Conservation (phyloP, 345 rosid genomes). For the Trapa incisa region DNA sequence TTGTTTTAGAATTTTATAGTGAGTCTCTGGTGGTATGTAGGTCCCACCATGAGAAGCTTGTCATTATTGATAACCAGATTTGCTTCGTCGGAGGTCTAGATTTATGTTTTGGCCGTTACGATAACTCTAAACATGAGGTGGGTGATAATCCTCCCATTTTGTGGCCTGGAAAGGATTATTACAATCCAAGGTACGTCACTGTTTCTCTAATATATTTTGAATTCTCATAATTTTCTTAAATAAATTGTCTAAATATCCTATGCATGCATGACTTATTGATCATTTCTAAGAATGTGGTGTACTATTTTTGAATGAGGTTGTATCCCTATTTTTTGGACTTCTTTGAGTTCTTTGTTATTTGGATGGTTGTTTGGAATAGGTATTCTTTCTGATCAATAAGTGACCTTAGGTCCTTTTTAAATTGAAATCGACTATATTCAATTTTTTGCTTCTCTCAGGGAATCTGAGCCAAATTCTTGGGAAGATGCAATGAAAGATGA, state of each 20-base stretch:
- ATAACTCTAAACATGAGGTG: conserved; percentile 71
- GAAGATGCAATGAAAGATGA: conserved; percentile 96
- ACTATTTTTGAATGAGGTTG: neutral
- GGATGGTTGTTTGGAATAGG: neutral
- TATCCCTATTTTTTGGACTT: neutral
- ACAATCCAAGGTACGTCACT: conserved; percentile 74
- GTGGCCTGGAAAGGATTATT: conserved; percentile 99
- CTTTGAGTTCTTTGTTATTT: neutral
- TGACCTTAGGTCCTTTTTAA: no score
- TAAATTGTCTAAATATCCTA: neutral
- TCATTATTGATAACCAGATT: conserved; percentile 82
- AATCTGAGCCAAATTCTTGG: conserved; percentile 99
- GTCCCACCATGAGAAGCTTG: conserved; percentile 99
- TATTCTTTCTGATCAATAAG: neutral
- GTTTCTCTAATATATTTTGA: neutral
- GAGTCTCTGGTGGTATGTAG: conserved; percentile 30
- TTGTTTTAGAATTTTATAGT: neutral
- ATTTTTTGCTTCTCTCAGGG: conserved; percentile 31
- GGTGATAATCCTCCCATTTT: conserved; percentile 65
- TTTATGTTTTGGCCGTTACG: conserved; percentile 97
- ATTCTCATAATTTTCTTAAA: neutral
- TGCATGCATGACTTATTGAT: neutral
- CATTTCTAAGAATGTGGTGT: neutral
- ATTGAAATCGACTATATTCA: neutral
- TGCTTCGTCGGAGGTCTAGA: conserved; percentile 96